Conservation (phyloP, 768 basidiomycete species). For the Suillus luteus region DNA sequence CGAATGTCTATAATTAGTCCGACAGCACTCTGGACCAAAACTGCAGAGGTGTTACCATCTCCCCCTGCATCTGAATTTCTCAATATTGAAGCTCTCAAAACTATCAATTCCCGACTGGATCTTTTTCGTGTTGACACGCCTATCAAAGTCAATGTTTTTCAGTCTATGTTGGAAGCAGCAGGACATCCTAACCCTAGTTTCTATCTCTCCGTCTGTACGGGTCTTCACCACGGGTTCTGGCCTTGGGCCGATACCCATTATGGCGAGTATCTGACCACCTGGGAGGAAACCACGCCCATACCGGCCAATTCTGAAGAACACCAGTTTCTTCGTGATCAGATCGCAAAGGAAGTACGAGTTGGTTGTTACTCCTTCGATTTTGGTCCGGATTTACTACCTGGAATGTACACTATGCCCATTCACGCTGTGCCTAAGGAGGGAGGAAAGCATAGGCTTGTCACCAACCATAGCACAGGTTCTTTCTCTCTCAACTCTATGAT, state of each 20-base stretch:
- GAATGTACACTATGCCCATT: too few relatives aligned
- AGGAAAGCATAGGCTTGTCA: too few relatives aligned
- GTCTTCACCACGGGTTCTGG: conserved; percentile 19
- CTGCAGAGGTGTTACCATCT: not conserved
- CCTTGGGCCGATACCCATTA: too few relatives aligned
- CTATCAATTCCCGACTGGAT: conserved; percentile 28
- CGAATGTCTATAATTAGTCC: not conserved
- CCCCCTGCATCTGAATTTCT: conserved; percentile 9
- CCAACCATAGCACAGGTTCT: too few relatives aligned
- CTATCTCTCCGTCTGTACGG: conserved; percentile 35
- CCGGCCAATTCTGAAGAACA: accelerated
- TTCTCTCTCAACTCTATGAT: too few relatives aligned
- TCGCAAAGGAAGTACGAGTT: too few relatives aligned
- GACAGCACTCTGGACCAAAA: not conserved
- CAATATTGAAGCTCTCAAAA: conserved; percentile 21
- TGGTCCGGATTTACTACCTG: too few relatives aligned
- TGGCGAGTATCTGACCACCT: conserved; percentile 5
- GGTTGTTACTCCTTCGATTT: too few relatives aligned
- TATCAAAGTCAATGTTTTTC: conserved; percentile 35
- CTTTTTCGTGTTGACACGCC: conserved; percentile 42
- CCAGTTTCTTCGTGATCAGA: too few relatives aligned
- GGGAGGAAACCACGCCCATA: conserved; percentile 22
- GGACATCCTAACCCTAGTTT: conserved; percentile 41
- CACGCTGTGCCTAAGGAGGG: too few relatives aligned
- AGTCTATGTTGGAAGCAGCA: conserved; percentile 20